These are phyloP conservation scores for Gymnopus androsaceus DNA, from an alignment of 1,284 basidiomycete species.

Conservation along the genomic window DNA sequence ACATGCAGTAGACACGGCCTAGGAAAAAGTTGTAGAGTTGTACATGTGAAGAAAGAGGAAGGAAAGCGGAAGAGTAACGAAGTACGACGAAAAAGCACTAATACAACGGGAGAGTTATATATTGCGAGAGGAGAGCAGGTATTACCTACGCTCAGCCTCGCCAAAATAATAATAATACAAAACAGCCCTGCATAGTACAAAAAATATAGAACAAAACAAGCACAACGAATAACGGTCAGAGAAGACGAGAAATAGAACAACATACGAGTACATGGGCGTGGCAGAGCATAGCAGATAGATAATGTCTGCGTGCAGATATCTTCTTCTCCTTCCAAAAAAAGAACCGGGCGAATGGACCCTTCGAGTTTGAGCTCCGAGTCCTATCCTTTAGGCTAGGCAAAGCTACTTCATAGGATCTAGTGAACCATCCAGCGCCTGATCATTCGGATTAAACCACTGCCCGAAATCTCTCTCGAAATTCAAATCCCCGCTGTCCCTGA, in stretches of 20 bases:
- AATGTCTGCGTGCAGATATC: not conserved
- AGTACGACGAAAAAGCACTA: no score
- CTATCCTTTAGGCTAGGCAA: not conserved
- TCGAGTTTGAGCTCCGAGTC: not conserved
- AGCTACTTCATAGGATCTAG: constrained; percentile 14
- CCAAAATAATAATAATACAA: no score
- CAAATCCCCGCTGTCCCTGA: constrained; percentile 46
- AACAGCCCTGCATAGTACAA: not conserved
- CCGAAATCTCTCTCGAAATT: constrained; percentile 70
- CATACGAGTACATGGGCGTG: no score
- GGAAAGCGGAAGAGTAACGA: no score
- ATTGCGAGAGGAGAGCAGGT: no score
- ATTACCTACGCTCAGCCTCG: no score
- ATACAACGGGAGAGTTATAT: no score
- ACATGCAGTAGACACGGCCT: not conserved
- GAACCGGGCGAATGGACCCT: not conserved
- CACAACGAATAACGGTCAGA: not conserved
- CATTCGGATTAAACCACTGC: constrained; percentile 66
- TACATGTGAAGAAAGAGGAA: not conserved
- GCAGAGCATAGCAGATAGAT: not conserved
- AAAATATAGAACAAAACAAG: not conserved
- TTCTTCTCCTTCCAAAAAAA: constrained; percentile 1
- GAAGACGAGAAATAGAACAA: not conserved
- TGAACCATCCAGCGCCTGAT: constrained; percentile 24
- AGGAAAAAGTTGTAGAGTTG: not conserved